Conservation (phyloP, 306 rosid species). For the Malus fusca region DNA sequence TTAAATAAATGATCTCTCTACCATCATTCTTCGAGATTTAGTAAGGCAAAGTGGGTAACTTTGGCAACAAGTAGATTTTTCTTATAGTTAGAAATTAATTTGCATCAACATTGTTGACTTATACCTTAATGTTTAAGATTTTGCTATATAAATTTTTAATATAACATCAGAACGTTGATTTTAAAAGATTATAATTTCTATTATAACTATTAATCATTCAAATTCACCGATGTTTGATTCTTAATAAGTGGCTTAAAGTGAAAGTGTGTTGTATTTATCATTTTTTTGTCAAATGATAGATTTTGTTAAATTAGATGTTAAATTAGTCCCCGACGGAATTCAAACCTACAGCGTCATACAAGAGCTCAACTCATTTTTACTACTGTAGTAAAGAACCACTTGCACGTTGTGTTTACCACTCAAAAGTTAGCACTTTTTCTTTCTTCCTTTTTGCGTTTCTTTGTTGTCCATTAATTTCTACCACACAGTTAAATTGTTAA, state of each 20-base stretch:
- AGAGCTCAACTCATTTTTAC: too few species aligned
- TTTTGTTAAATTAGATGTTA: too few species aligned
- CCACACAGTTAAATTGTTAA: background rate
- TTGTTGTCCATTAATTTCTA: background rate
- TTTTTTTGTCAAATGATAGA: too few species aligned
- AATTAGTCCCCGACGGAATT: fast-evolving
- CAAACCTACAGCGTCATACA: too few species aligned
- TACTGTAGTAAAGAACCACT: too few species aligned
- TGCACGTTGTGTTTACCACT: background rate
- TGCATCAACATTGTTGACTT: background rate
- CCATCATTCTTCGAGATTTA: too few species aligned
- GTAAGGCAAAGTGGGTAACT: background rate
- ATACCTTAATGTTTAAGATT: background rate
- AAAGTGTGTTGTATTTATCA: background rate
- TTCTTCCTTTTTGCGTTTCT: background rate
- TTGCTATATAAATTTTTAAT: background rate
- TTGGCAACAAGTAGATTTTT: background rate
- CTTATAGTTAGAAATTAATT: background rate
- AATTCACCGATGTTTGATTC: background rate
- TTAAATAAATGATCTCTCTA: too few species aligned
- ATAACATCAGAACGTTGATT: background rate
- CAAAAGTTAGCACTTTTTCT: too few species aligned
- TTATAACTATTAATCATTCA: background rate
- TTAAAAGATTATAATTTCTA: background rate
- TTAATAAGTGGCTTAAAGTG: conserved; percentile 14